Evolutionary conservation across 768 basidiomycete species (phyloP), one percentile per base, ranked within the genome.

Genomic region (Termitomyces sp.): DNA sequence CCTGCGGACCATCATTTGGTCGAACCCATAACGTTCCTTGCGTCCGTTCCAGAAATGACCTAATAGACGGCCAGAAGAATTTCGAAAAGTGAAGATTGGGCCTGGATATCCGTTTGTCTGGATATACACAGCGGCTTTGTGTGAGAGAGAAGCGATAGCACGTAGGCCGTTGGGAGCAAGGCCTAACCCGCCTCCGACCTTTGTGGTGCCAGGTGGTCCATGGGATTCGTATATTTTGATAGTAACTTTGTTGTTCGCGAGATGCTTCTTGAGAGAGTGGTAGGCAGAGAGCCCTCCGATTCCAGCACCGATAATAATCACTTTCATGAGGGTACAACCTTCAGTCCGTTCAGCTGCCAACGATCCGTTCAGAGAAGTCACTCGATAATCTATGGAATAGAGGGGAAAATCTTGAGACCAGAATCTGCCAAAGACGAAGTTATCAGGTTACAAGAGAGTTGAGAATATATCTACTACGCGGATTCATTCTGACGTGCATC

Each of bases 141-240:
- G 65, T 10, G 68, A 68, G 22, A 76, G 58, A 2, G 65, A 62
- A 6, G 65, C 61, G 16, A 77, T 68, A 28, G 73, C 71, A 8
- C 75, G 70, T 9, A 73, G 66, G 18, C 74, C 74, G 45, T 77
- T 76, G 2, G 76, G 74, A 26, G 73, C 71, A 18, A 77, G 68
- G 0, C 74, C 72, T 13, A 76, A 66, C 8, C 72, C 74, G 8
- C 73, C 74, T 13, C 75, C 72, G 20, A 74, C 55, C 46, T 62
- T 63, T 20, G 65, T 63, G 3, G 68, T 67, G 13, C 67, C 64
- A 10, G 70, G 67, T 11, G 66, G 68, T 41, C 66, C 57, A 56
- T 72, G 68, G 5, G 72, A 63, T 54, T 76, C 74, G 33, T 71
- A 70, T 13, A 75, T 36, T 28, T 67, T 63, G 41, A 75, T 63